These are phyloP conservation scores for Blastobotrys illinoisensis DNA, from an alignment of 1,139 yeast species.

Conservation along the genomic window DNA sequence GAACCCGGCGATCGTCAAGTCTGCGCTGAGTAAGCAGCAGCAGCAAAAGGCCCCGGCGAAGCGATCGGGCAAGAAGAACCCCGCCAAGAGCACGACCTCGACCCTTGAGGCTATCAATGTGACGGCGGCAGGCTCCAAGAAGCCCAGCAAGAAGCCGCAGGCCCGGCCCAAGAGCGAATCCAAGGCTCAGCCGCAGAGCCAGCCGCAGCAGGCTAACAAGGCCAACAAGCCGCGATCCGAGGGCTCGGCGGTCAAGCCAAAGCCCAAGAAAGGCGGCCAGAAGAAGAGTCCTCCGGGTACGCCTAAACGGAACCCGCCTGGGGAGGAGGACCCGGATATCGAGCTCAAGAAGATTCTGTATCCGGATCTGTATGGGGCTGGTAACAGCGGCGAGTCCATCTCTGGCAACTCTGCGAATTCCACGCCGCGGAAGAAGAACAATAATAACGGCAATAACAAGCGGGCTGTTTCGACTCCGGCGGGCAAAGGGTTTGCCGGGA, in stretches of 20 bases:
- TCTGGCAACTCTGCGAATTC: slow-evolving; percentile 6
- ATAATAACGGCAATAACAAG: slow-evolving; percentile 2
- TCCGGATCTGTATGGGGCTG: slow-evolving; percentile 22
- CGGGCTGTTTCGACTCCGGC: slow-evolving; percentile 11
- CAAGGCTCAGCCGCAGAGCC: neutral
- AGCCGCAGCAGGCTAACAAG: neutral
- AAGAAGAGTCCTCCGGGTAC: slow-evolving; percentile 8
- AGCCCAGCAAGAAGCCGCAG: slow-evolving; percentile 2
- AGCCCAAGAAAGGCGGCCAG: slow-evolving; percentile 2
- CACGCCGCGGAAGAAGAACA: slow-evolving; percentile 4
- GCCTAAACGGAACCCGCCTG: slow-evolving; percentile 7
- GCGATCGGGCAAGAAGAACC: slow-evolving; percentile 2
- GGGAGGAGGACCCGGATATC: slow-evolving; percentile 1
- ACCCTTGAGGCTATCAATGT: slow-evolving; percentile 7
- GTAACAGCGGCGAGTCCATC: neutral
- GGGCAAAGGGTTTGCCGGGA: slow-evolving; percentile 34
- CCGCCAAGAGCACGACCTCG: slow-evolving; percentile 3
- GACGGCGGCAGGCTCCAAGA: slow-evolving; percentile 2
- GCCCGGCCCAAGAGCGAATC: neutral
- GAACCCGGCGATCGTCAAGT: slow-evolving; percentile 27
- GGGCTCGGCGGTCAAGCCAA: neutral
- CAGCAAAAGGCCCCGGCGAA: slow-evolving; percentile 1
- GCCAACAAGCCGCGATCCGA: slow-evolving; percentile 5
- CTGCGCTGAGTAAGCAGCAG: slow-evolving; percentile 19
- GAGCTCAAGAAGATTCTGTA: slow-evolving; percentile 22